Evolutionary conservation across 768 basidiomycete genomes (phyloP).

Genomic region (Trametes coccinea): DNA sequence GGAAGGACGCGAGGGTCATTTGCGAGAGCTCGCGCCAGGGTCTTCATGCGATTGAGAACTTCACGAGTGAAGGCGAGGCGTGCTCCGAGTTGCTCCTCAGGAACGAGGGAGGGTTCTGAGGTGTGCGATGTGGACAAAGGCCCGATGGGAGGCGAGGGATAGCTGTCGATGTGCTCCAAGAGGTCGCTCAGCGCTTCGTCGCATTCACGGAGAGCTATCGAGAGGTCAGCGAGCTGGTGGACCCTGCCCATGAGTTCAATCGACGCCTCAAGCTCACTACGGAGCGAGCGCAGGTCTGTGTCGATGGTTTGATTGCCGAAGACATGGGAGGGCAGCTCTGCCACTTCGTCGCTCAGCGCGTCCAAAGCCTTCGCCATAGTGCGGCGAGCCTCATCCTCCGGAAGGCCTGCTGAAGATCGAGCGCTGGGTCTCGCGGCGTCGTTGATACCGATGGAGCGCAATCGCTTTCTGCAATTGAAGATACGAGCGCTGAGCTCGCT

Average conservation of each 20-base stretch:
- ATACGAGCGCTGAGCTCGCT: conserved; percentile 51
- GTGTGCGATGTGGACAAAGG: conserved; percentile 52
- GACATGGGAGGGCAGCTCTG: conserved; percentile 45
- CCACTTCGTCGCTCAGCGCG: conserved; percentile 45
- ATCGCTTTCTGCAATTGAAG: conserved; percentile 53
- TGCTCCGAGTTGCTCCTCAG: conserved; percentile 66
- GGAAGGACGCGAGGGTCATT: conserved; percentile 60
- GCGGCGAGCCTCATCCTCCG: conserved; percentile 48
- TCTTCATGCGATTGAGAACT: conserved; percentile 48
- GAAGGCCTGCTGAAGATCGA: conserved; percentile 44
- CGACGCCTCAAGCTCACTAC: conserved; percentile 56
- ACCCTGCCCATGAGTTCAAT: conserved; percentile 51
- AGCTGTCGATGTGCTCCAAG: conserved; percentile 84
- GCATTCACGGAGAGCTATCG: conserved; percentile 50
- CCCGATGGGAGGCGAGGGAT: conserved; percentile 59
- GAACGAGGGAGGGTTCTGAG: conserved; percentile 42
- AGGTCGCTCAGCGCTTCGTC: conserved; percentile 83
- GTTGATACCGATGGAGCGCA: conserved; percentile 63
- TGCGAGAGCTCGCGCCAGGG: conserved; percentile 42
- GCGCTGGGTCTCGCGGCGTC: conserved; percentile 47
- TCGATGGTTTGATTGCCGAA: conserved; percentile 44
- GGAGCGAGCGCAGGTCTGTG: conserved; percentile 63
- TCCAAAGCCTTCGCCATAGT: conserved; percentile 50
- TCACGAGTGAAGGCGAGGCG: conserved; percentile 65
- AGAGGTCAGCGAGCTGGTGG: conserved; percentile 55